These are phyloP conservation scores for Ustilago cynodontis DNA, from an alignment of 1,284 basidiomycete species.

Conservation along the genomic window DNA sequence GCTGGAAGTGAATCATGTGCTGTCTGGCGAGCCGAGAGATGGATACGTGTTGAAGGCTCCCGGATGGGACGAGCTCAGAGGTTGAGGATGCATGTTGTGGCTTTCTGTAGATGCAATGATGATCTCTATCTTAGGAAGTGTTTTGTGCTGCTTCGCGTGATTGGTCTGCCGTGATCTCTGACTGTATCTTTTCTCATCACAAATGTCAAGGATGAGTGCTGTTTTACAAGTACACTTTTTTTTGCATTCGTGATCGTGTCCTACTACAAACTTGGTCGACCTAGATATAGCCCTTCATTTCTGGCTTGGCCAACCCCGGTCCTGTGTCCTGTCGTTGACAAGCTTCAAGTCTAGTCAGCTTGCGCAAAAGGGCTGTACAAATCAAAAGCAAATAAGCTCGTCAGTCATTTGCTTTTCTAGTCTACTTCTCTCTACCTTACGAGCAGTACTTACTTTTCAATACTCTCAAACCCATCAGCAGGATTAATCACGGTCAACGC, in stretches of 20 bases:
- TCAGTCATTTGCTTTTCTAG: background rate
- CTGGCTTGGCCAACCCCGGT: background rate
- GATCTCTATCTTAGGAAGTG: background rate
- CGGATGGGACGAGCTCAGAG: constrained; percentile 43
- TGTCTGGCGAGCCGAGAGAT: constrained; percentile 38
- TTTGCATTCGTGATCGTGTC: constrained; percentile 4
- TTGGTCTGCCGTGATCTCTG: no score
- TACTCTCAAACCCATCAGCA: constrained; percentile 67
- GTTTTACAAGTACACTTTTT: constrained; percentile 17
- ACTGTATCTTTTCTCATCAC: no score
- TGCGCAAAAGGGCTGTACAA: constrained; percentile 54
- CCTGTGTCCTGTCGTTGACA: background rate
- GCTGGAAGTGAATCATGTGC: constrained; percentile 34
- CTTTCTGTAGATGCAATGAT: background rate
- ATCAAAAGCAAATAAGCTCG: background rate
- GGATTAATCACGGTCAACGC: constrained; percentile 68
- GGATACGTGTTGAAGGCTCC: constrained; percentile 21
- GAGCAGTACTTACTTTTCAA: constrained; percentile 64
- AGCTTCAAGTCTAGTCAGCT: constrained; percentile 29
- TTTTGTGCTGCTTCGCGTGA: no score
- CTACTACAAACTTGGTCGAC: background rate
- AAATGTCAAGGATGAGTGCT: background rate
- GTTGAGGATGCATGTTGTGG: background rate
- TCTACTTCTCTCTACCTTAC: background rate
- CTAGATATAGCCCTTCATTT: background rate